Evolutionary conservation across 2,329 filamentous ascomycete species (phyloP).

Genomic region (Sclerotinia minor): DNA sequence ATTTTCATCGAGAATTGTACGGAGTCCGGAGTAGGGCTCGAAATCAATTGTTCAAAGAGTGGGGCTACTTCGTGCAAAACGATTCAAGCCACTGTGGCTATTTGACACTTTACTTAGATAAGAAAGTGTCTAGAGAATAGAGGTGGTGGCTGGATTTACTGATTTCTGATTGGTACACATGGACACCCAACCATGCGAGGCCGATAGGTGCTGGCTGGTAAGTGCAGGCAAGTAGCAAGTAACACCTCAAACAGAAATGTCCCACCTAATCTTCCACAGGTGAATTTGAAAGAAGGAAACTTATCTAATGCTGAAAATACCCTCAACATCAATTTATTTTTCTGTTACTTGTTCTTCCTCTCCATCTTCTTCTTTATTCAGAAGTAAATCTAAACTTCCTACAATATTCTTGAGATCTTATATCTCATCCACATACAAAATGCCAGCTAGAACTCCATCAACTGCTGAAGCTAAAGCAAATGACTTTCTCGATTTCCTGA

Average conservation of each 20-base stretch:
- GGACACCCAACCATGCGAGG: background rate
- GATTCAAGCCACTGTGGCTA: conserved; percentile 1
- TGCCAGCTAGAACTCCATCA: conserved; percentile 34
- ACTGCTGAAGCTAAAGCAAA: conserved; percentile 42
- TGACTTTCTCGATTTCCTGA: conserved; percentile 91
- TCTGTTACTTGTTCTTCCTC: background rate
- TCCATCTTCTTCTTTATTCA: background rate
- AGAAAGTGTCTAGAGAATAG: background rate
- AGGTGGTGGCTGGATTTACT: background rate
- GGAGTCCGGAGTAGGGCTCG: background rate
- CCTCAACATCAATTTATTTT: conserved; percentile 8
- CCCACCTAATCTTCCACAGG: conserved; percentile 2
- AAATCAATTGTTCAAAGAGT: background rate
- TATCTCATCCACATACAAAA: conserved; percentile 28
- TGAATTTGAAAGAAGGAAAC: background rate
- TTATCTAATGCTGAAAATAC: conserved; percentile 18
- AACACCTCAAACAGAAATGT: background rate
- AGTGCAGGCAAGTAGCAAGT: conserved; percentile 1
- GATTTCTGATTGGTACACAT: background rate
- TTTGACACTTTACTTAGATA: background rate
- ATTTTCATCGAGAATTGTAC: too few species aligned
- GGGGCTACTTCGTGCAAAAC: too few species aligned
- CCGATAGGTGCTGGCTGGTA: conserved; percentile 2
- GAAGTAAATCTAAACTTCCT: background rate
- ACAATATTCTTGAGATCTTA: conserved; percentile 14